Evolutionary conservation across 257 asterid species (phyloP), one percentile per base, ranked within the genome.

Genomic region (Parsonsia alboflavescens): DNA sequence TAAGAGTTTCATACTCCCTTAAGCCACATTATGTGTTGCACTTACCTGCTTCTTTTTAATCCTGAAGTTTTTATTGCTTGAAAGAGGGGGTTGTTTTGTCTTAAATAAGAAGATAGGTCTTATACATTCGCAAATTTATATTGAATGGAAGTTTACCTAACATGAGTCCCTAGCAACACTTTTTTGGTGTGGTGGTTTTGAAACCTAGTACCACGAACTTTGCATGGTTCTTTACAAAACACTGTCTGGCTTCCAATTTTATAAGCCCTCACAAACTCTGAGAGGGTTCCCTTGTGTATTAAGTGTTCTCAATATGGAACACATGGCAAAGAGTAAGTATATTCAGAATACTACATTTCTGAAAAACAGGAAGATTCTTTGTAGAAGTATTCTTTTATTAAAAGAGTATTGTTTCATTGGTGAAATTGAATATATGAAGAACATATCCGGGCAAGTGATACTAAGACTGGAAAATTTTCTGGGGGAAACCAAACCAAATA

Each of bases 1-100:
- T 94, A 88, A 88, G 99, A 61, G 26, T 76, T 50, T n/a, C 41
- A 19, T 58, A 41, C 39, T 78, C 56, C 26, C 19, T 61, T 49
- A 63, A 24, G 64, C 10, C 26, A 33, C 26, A 1, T 0, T 33
- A 48, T n/a, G 45, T 52, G 36, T 24, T 4, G 15, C 36, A 10
- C 57, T 50, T 61, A 36, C 13, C 7, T 22, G 36, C 64, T 57
- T 57, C 64, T 57, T 24, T 56, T 21, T n/a, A 56, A 16, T 56
- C 39, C 39, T 3, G 22, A n/a, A 21, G 8, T 9, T 16, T 16
- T 42, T 41, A 15, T 4, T 50, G 3, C 24, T 52, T 17, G 58
- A 57, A 57, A 1, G 39, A 33, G 39, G 39, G 39, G 39, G 13
- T 12, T 8, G 9, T 10, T 21, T 56, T 12, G 30, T 56, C 62